These are phyloP conservation scores for Rhexocercosporidium sp. DNA, from an alignment of 2,329 filamentous ascomycete species.

Conservation along the genomic window DNA sequence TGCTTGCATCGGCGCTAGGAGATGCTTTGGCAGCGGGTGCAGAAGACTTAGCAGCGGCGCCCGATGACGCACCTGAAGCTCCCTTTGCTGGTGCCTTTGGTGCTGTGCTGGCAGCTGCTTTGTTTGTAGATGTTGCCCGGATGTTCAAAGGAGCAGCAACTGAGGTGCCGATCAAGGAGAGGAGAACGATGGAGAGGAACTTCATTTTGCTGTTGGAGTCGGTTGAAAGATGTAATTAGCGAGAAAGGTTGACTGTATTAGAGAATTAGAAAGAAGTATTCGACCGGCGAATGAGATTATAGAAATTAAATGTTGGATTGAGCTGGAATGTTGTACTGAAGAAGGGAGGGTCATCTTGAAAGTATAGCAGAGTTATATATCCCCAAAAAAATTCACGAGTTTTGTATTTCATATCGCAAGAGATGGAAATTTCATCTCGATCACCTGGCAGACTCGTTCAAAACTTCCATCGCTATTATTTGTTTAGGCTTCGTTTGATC, in stretches of 20 bases:
- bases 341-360: background rate
- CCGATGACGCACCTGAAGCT: background rate
- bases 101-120: background rate
- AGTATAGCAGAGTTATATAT: background rate
- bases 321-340: slow-evolving; percentile 11
- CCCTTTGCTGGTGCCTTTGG: background rate
- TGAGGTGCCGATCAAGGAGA: slow-evolving; percentile 3
- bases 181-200: slow-evolving; percentile 1
- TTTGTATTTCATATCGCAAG: background rate
- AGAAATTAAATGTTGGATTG: slow-evolving; percentile 3
- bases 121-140: background rate
- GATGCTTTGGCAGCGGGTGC: background rate
- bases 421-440: background rate
- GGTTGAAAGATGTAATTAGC: background rate
- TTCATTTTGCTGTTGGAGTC: background rate
- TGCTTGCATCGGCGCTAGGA: background rate
- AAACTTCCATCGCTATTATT: background rate
- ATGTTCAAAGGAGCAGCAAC: background rate
- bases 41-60: background rate
- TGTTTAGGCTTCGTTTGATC: background rate
- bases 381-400: background rate
- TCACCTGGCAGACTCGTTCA: background rate
- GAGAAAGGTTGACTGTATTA: background rate
- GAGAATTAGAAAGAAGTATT: background rate
- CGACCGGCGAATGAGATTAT: slow-evolving; percentile 13